Evolutionary conservation across 2,329 filamentous ascomycete species (phyloP).

Genomic region (Penicillium sp.): DNA sequence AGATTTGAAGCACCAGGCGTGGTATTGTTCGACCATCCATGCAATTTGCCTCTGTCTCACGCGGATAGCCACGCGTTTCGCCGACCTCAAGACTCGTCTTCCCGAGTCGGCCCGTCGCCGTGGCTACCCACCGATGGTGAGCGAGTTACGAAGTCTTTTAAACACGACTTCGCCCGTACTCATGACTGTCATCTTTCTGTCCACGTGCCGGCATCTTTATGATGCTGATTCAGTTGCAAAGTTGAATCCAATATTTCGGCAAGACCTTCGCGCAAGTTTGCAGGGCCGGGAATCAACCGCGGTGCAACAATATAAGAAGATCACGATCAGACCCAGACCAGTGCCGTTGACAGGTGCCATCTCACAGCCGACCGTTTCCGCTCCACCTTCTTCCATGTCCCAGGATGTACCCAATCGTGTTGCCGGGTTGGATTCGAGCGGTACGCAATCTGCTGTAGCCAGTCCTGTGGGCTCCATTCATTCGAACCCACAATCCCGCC

Average conservation of each 20-base stretch:
- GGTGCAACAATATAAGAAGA: constrained; percentile 5
- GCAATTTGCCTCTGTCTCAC: constrained; percentile 48
- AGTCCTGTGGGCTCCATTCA: neutral
- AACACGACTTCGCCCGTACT: constrained; percentile 52
- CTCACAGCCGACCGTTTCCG: neutral
- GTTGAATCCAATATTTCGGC: neutral
- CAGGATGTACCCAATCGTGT: neutral
- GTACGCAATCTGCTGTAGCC: neutral
- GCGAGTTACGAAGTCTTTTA: constrained; percentile 54
- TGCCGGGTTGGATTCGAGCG: neutral
- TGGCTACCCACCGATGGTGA: constrained; percentile 55
- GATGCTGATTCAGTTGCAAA: constrained; percentile 1
- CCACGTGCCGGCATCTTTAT: constrained; percentile 30
- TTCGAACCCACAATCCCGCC: neutral
- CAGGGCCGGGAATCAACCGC: neutral
- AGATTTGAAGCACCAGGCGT: constrained; percentile 25
- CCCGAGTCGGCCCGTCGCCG: constrained; percentile 24
- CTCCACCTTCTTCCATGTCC: neutral
- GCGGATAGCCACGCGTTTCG: constrained; percentile 46
- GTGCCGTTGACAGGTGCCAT: constrained; percentile 5
- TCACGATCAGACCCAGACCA: constrained; percentile 10
- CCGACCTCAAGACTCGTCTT: constrained; percentile 21
- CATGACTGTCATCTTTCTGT: constrained; percentile 53
- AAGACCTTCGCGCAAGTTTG: neutral
- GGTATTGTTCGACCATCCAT: constrained; percentile 32